phyloP scores from a whole-genome alignment of 2,329 filamentous ascomycete genomes.

The Cladobotryum mycophilum region DNA sequence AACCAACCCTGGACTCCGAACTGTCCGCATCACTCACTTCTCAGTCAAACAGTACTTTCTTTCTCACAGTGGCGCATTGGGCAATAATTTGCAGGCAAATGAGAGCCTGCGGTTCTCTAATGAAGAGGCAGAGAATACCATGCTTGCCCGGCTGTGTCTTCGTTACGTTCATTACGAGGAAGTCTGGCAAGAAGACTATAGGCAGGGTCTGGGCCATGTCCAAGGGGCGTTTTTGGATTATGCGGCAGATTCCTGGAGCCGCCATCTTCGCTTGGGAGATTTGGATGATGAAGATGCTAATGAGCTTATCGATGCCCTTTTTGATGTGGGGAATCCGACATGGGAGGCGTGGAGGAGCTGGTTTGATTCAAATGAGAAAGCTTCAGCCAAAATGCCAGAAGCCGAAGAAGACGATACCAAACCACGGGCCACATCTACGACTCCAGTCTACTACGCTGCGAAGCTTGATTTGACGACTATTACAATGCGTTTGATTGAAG shows the following conservation, averaged over 20 bases:
- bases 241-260: constrained; percentile 3
- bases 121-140: not conserved
- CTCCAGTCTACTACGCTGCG: not conserved
- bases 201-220: not conserved
- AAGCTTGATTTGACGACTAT: not conserved
- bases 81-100: constrained; percentile 2
- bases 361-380: not conserved
- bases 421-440: not conserved
- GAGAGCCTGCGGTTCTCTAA: not conserved
- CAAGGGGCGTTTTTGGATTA: not conserved
- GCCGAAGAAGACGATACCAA: not conserved
- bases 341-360: not conserved
- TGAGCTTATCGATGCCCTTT: not conserved
- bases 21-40: constrained; percentile 18
- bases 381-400: not conserved
- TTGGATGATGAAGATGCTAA: not conserved
- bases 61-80: not conserved
- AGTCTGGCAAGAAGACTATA: not conserved
- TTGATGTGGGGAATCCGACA: not conserved
- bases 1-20: rapidly evolving
- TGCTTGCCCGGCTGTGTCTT: constrained; percentile 1
- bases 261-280: not conserved
- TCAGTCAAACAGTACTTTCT: constrained; percentile 17
- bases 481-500: not conserved
- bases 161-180: not conserved